phyloP scores from a whole-genome alignment of 2,329 filamentous ascomycete species.

The Fusarium coicis region DNA sequence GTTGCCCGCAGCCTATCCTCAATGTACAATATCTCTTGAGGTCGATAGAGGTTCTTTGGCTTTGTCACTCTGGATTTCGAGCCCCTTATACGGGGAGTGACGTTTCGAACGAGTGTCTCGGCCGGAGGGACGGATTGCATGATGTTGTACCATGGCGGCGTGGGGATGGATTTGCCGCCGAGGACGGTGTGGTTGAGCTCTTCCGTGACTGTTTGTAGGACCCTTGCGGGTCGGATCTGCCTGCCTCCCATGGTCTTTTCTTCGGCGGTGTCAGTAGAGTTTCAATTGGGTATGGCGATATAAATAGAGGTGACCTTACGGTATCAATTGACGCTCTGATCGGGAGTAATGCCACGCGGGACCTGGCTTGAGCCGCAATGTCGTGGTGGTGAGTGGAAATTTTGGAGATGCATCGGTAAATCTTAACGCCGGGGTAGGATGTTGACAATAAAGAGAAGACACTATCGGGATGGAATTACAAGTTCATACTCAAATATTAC shows the following conservation, averaged over 20 bases:
- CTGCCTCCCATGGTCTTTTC: slow-evolving; percentile 53
- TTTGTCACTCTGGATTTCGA: slow-evolving; percentile 50
- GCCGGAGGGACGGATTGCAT: slow-evolving; percentile 66
- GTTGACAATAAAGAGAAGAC: not conserved
- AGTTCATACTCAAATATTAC: no score
- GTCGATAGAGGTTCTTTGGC: slow-evolving; percentile 82
- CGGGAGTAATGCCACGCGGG: slow-evolving; percentile 29
- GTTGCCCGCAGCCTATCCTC: slow-evolving; percentile 83
- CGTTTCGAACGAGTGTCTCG: slow-evolving; percentile 66
- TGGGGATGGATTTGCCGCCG: slow-evolving; percentile 48
- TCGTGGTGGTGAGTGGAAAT: slow-evolving; percentile 44
- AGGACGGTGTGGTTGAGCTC: slow-evolving; percentile 57
- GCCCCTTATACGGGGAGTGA: slow-evolving; percentile 59
- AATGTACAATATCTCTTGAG: slow-evolving; percentile 79
- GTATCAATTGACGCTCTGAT: slow-evolving; percentile 35
- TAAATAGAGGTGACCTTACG: slow-evolving; percentile 7
- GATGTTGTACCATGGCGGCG: slow-evolving; percentile 62
- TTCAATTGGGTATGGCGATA: not conserved
- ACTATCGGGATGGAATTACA: no score
- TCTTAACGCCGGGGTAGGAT: slow-evolving; percentile 45
- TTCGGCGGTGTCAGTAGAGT: slow-evolving; percentile 7
- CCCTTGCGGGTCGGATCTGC: slow-evolving; percentile 59
- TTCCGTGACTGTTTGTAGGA: slow-evolving; percentile 58
- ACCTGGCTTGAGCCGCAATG: slow-evolving; percentile 9
- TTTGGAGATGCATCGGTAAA: slow-evolving; percentile 46